Base-by-base conservation (phyloP, 192 early-diverging fungal genomes). In the Gamsiella multidivaricata region DNA sequence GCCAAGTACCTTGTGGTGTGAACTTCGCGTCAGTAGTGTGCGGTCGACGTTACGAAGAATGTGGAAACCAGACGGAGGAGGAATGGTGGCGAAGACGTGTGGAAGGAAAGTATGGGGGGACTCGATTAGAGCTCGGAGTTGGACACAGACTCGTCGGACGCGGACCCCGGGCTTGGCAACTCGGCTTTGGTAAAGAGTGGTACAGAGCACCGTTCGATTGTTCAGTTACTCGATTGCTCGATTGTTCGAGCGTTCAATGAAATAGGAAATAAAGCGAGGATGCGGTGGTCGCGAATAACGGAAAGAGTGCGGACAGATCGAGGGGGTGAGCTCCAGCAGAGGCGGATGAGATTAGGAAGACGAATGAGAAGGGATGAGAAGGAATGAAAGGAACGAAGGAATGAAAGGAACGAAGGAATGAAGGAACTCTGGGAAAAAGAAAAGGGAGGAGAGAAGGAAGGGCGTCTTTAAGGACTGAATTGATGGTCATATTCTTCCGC, bases 351-450 rank as follows among this genome's bases (percentile, higher is more conserved):
- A n/a, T n/a, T n/a, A n/a, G n/a, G n/a, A n/a, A n/a, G n/a, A n/a
- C n/a, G n/a, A n/a, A n/a, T n/a, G 39, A 14, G 45, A 18, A 46
- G 45, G 17, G 45, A 12, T 11, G 23, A 42, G 9, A 53, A 29
- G 49, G 41, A 47, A 33, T 32, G 32, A 39, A 43, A 14, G n/a
- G 46, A 53, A 20, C 10, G 17, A n/a, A n/a, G n/a, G 22, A 58
- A 43, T 20, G 54, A 57, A 28, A 41, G 36, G 51, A n/a, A 28
- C 20, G 32, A 39, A 42, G 32, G 7, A 50, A 37, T 50, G 36
- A 26, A 10, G 29, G 36, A 28, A 11, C 2, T 61, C 59, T 61
- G 64, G 41, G 39, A 66, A 66, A 54, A 45, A 56, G 22, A 34
- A 32, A 31, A 32, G 17, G 14, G 18, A 60, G 29, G 36, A 25